These are phyloP conservation scores for Cladosporium halotolerans DNA, from an alignment of 2,329 filamentous ascomycete genomes.

Conservation along the genomic window DNA sequence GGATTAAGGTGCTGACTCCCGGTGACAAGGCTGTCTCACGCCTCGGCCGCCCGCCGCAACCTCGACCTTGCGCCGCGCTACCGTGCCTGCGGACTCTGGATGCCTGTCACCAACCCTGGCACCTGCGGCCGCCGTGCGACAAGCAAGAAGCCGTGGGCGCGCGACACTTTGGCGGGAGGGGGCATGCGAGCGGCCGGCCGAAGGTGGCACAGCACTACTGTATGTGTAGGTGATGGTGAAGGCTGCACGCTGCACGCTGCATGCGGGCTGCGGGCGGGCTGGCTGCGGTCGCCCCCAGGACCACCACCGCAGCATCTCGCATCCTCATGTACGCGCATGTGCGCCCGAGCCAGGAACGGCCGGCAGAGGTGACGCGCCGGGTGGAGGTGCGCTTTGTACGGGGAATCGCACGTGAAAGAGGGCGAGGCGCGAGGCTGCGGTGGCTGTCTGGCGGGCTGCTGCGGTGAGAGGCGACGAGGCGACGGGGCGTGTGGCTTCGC, in stretches of 20 bases:
- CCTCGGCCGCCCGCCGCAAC: background rate
- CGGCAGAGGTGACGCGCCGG: background rate
- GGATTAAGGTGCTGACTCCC: slow-evolving; percentile 4
- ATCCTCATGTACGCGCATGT: too few species aligned
- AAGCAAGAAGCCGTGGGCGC: background rate
- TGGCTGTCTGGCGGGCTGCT: too few species aligned
- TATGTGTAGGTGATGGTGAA: background rate
- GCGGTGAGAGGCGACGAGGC: too few species aligned
- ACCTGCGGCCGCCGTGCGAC: slow-evolving; percentile 5
- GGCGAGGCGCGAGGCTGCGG: too few species aligned
- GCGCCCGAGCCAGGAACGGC: background rate
- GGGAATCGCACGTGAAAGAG: too few species aligned
- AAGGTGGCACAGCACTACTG: background rate
- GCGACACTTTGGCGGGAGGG: background rate
- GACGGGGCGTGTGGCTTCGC: too few species aligned
- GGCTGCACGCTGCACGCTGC: background rate
- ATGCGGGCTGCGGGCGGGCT: background rate
- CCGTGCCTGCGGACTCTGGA: background rate
- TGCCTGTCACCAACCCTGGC: slow-evolving; percentile 6
- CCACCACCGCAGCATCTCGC: too few species aligned
- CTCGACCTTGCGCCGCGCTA: slow-evolving; percentile 6
- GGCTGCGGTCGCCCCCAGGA: too few species aligned
- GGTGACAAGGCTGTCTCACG: slow-evolving; percentile 8
- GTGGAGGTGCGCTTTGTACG: too few species aligned
- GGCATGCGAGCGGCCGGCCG: slow-evolving; percentile 1